phyloP scores from a whole-genome alignment of 306 rosid genomes.

The Rosa chinensis region DNA sequence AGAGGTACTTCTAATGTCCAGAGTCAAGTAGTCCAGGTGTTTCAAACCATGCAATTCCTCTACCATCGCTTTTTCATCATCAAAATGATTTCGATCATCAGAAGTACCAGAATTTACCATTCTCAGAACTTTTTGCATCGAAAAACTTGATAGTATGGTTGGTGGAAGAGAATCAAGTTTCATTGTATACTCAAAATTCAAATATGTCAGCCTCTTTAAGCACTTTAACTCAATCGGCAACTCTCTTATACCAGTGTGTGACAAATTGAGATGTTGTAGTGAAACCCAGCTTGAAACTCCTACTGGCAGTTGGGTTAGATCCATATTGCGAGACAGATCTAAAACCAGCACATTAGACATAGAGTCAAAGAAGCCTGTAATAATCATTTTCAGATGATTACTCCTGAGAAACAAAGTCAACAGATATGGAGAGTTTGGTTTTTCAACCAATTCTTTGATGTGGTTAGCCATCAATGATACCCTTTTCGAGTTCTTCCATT shows the following conservation, averaged over 20 bases:
- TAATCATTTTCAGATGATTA: background rate
- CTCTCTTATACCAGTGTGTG: background rate
- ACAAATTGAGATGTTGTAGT: constrained; percentile 10
- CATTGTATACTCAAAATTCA: background rate
- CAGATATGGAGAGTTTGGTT: background rate
- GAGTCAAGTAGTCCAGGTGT: background rate
- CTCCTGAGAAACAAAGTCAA: background rate
- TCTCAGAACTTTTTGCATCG: background rate
- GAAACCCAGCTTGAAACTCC: background rate
- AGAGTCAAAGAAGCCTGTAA: background rate
- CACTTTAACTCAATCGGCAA: background rate
- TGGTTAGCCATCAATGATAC: background rate
- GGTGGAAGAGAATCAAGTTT: background rate
- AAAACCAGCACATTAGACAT: constrained; percentile 4
- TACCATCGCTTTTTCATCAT: background rate
- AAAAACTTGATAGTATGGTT: background rate
- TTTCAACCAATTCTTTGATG: constrained; percentile 1
- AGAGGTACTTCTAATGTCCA: background rate
- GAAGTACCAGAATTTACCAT: background rate
- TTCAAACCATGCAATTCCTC: background rate
- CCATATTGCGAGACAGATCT: background rate
- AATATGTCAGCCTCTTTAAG: background rate
- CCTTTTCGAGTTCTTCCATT: constrained; percentile 1
- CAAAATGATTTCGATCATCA: background rate
- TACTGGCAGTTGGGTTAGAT: background rate